A percentile compares a stretch with the other conserved stretches of the same genome.
Evolutionary conservation across 768 basidiomycete species (phyloP).

Genomic region (Mycena belliarum): DNA sequence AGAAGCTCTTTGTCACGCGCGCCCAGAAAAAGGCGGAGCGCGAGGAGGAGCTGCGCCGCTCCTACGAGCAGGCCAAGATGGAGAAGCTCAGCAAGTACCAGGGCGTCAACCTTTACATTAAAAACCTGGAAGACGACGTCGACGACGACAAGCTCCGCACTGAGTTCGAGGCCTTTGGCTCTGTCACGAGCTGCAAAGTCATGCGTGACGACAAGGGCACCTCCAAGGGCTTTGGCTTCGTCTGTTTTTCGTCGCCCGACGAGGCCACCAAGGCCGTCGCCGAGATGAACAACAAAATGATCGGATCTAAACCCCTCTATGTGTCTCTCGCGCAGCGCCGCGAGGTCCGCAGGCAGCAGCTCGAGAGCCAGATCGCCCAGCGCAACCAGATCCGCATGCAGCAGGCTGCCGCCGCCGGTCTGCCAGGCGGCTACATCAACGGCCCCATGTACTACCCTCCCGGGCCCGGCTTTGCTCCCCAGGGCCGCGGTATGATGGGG

Average conservation of each 20-base stretch:
- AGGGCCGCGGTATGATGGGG: constrained; percentile 77
- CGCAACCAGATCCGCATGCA: constrained; percentile 97
- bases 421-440: constrained; percentile 83
- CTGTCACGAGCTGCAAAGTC: constrained; percentile 98
- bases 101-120: constrained; percentile 99
- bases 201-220: constrained; percentile 96
- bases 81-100: constrained; percentile 98
- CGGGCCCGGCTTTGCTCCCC: constrained; percentile 79
- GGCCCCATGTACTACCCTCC: constrained; percentile 87
- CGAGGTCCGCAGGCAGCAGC: constrained; percentile 95
- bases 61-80: constrained; percentile 94
- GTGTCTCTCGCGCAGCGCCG: constrained; percentile 98
- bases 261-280: constrained; percentile 99
- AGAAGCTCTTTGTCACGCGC: constrained; percentile 91
- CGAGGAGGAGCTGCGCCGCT: constrained; percentile 91
- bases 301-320: constrained; percentile 96
- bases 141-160: constrained; percentile 96
- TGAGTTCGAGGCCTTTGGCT: constrained; percentile 96
- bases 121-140: constrained; percentile 97
- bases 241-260: constrained; percentile 97
- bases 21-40: constrained; percentile 99
- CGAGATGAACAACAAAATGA: constrained; percentile 99
- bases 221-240: constrained; percentile 98
- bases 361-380: constrained; percentile 98
- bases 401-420: constrained; percentile 86